Percentiles rank a stretch among this genome's conserved stretches.
Conservation (phyloP, 1,139 yeast genomes). For the Geotrichum citri-aurantii region DNA sequence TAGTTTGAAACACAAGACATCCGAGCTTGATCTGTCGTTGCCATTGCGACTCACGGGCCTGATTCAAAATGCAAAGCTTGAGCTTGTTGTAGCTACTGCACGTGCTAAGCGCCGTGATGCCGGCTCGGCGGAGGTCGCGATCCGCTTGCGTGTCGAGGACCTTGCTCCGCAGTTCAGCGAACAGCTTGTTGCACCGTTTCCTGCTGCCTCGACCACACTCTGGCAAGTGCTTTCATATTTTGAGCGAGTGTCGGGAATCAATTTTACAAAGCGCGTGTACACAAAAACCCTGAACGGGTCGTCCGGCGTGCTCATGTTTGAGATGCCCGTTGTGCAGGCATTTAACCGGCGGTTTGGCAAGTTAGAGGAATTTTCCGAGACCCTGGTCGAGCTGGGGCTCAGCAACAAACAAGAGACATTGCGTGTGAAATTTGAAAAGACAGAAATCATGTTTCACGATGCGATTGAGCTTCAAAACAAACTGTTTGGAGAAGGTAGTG, state of each 20-base stretch:
- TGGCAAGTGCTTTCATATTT: slow-evolving; percentile 28
- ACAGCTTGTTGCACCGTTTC: slow-evolving; percentile 25
- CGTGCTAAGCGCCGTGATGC: slow-evolving; percentile 14
- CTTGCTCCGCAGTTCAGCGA: slow-evolving; percentile 25
- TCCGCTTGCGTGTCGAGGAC: slow-evolving; percentile 28
- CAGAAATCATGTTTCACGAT: slow-evolving; percentile 22
- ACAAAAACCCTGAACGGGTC: slow-evolving; percentile 16
- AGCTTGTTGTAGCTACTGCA: slow-evolving; percentile 23
- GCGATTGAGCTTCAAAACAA: slow-evolving; percentile 22
- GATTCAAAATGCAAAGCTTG: slow-evolving; percentile 30
- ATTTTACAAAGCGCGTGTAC: slow-evolving; percentile 26
- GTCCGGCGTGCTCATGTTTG: slow-evolving; percentile 23
- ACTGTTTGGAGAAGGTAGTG: slow-evolving; percentile 11
- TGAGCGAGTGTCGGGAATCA: slow-evolving; percentile 28
- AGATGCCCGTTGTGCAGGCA: slow-evolving; percentile 27
- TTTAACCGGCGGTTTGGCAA: slow-evolving; percentile 23
- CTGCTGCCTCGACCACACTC: slow-evolving; percentile 21
- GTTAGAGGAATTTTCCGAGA: slow-evolving; percentile 24
- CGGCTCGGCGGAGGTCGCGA: slow-evolving; percentile 19
- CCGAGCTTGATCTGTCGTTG: slow-evolving; percentile 24
- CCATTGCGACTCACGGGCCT: slow-evolving; percentile 30
- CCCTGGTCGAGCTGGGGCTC: slow-evolving; percentile 26
- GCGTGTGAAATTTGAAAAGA: slow-evolving; percentile 27
- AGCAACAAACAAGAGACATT: slow-evolving; percentile 26
- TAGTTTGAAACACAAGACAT: slow-evolving; percentile 21